A percentile compares a stretch with the other conserved stretches of the same genome.
Conservation (phyloP, 495 filamentous ascomycete species). For the Thermothielavioides terrestris region DNA sequence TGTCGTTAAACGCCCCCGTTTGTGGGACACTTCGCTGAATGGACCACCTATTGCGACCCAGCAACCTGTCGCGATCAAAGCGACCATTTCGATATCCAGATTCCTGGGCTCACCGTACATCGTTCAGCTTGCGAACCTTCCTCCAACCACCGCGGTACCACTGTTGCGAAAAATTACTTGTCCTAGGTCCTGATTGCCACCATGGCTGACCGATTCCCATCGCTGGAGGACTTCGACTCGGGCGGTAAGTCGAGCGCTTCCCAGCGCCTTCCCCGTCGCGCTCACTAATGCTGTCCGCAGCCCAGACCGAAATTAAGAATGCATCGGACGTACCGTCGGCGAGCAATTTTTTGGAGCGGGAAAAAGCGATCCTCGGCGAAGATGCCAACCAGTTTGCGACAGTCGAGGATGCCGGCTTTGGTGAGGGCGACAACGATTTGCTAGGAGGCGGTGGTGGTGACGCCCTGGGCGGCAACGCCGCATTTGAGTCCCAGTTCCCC, state of each 20-base stretch:
- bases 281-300: slow-evolving; percentile 21
- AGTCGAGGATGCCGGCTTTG: slow-evolving; percentile 57
- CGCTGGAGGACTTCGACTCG: slow-evolving; percentile 89
- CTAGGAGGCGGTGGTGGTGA: slow-evolving; percentile 58
- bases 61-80: slow-evolving; percentile 14
- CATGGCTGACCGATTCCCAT: slow-evolving; percentile 97
- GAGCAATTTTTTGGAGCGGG: slow-evolving; percentile 80
- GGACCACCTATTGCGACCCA: too few species aligned
- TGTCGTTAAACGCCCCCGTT: too few species aligned
- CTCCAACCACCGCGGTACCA: too few species aligned
- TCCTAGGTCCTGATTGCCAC: slow-evolving; percentile 9
- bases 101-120: not conserved
- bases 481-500: slow-evolving; percentile 82
- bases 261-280: slow-evolving; percentile 5
- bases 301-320: slow-evolving; percentile 39
- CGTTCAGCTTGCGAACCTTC: not conserved
- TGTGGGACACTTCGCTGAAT: too few species aligned
- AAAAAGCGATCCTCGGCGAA: slow-evolving; percentile 80
- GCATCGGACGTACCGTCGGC: slow-evolving; percentile 38
- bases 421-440: slow-evolving; percentile 67
- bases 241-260: slow-evolving; percentile 53
- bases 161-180: not conserved
- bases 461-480: slow-evolving; percentile 47
- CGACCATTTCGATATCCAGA: slow-evolving; percentile 5
- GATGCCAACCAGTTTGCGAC: slow-evolving; percentile 87